Conservation (phyloP, 345 rosid species). For the Odontarrhena argentea region DNA sequence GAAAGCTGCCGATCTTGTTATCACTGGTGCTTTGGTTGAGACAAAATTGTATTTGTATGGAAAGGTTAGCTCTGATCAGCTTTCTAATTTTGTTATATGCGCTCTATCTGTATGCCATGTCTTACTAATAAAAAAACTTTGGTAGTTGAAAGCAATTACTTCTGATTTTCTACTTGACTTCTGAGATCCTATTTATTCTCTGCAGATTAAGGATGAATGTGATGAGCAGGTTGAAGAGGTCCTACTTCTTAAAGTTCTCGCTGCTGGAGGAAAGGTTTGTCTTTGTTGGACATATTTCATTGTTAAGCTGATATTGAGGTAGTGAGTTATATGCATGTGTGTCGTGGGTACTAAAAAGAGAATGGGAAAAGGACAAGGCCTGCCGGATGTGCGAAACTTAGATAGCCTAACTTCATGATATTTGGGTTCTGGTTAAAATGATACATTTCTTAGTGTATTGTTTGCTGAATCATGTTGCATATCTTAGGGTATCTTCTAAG, state of each 20-base stretch:
- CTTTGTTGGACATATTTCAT: conserved; percentile 16
- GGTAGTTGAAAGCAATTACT: conserved; percentile 8
- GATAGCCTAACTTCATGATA: conserved; percentile 11
- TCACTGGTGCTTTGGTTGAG: conserved; percentile 79
- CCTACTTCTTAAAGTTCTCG: conserved; percentile 76
- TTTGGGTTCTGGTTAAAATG: conserved; percentile 27
- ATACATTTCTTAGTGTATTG: conserved; percentile 18
- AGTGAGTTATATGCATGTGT: conserved; percentile 22
- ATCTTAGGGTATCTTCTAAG: conserved; percentile 12
- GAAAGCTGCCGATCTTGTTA: conserved; percentile 75
- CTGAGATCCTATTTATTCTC: conserved; percentile 30
- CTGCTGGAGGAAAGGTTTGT: conserved; percentile 94
- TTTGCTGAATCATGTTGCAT: conserved; percentile 24
- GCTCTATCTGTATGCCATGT: conserved; percentile 13
- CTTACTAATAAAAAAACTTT: conserved; percentile 17
- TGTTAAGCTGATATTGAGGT: conserved; percentile 28
- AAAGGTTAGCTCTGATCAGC: conserved; percentile 53
- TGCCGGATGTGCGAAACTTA: conserved; percentile 24
- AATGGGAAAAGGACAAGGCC: conserved; percentile 10
- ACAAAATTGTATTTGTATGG: conserved; percentile 79
- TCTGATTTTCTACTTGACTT: conserved; percentile 23
- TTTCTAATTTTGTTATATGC: conserved; percentile 27
- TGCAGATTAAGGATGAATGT: conserved; percentile 56
- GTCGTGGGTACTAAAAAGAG: conserved; percentile 14
- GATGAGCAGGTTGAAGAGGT: conserved; percentile 62